phyloP scores from a whole-genome alignment of 805 yeast species.

The Sugiyamaella chiloensis region DNA sequence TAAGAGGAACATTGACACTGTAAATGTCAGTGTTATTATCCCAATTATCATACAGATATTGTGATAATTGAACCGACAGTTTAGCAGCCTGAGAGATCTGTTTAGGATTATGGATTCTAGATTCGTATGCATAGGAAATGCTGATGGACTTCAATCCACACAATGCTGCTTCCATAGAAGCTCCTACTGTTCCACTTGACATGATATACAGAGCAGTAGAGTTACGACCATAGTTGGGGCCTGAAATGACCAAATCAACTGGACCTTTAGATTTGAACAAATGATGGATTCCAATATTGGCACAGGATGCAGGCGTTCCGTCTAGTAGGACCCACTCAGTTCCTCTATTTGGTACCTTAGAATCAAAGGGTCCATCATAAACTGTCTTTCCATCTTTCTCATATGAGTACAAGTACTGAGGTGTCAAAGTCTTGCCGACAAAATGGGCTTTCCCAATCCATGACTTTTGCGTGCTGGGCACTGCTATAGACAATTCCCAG shows the following conservation, averaged over 20 bases:
- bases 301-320: constrained; percentile 95
- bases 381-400: constrained; percentile 20
- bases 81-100: constrained; percentile 62
- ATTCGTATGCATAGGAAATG: constrained; percentile 75
- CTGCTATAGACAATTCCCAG: constrained; percentile 81
- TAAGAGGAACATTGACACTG: constrained; percentile 79
- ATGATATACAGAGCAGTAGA: constrained; percentile 84
- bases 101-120: constrained; percentile 46
- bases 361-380: constrained; percentile 14
- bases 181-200: constrained; percentile 95
- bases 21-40: constrained; percentile 60
- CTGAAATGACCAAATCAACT: constrained; percentile 84
- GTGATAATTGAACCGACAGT: constrained; percentile 60
- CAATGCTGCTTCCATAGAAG: constrained; percentile 89
- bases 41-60: constrained; percentile 61
- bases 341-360: constrained; percentile 1
- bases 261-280: constrained; percentile 51
- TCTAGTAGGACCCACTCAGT: constrained; percentile 70
- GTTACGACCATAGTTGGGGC: constrained; percentile 95
- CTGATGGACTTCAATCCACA: constrained; percentile 66
- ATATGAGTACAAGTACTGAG: constrained; percentile 36
- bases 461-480: constrained; percentile 80
- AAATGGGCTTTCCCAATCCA: constrained; percentile 99
- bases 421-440: constrained; percentile 49
- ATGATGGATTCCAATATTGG: constrained; percentile 84